Percentiles rank a stretch among this genome's conserved stretches.
phyloP scores from a whole-genome alignment of 352 stramenopile species.

The Phytophthora nicotianae region DNA sequence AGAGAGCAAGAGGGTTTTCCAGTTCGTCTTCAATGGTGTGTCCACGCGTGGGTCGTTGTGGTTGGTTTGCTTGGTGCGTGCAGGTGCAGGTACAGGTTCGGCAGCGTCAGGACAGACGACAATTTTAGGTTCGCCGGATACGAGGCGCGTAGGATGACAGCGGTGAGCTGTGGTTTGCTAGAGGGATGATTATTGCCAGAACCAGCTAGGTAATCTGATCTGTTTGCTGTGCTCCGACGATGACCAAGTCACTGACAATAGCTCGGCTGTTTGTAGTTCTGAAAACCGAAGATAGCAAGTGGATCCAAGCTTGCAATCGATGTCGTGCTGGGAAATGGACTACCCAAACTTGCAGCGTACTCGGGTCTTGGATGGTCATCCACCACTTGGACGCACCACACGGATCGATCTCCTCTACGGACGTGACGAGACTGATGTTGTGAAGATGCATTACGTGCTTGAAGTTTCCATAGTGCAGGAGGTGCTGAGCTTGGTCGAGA shows the following conservation, averaged over 20 bases:
- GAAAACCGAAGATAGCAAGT: slow-evolving; percentile 47
- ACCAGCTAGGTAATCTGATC: slow-evolving; percentile 4
- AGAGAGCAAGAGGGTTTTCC: slow-evolving; percentile 37
- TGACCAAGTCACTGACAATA: slow-evolving; percentile 53
- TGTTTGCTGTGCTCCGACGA: slow-evolving; percentile 10
- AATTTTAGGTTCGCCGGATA: background rate
- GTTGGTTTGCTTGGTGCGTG: slow-evolving; percentile 30
- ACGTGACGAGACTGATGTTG: slow-evolving; percentile 65
- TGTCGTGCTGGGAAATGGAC: slow-evolving; percentile 56
- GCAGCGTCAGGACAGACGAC: background rate
- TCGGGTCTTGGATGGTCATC: slow-evolving; percentile 71
- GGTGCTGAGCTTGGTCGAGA: slow-evolving; percentile 63
- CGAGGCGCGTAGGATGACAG: slow-evolving; percentile 3
- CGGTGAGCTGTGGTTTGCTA: background rate
- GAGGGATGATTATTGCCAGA: background rate
- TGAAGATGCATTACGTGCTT: slow-evolving; percentile 57
- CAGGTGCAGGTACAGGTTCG: slow-evolving; percentile 25
- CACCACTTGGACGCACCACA: slow-evolving; percentile 47
- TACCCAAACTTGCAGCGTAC: slow-evolving; percentile 63
- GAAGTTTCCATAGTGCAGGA: slow-evolving; percentile 65
- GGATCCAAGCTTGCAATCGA: slow-evolving; percentile 48
- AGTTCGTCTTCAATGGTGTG: slow-evolving; percentile 24
- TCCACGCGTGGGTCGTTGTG: slow-evolving; percentile 23
- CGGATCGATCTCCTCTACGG: slow-evolving; percentile 49
- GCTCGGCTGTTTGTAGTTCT: slow-evolving; percentile 33